Evolutionary conservation across 2,329 filamentous ascomycete species (phyloP).

Genomic region (Tolypocladium ovalisporum): DNA sequence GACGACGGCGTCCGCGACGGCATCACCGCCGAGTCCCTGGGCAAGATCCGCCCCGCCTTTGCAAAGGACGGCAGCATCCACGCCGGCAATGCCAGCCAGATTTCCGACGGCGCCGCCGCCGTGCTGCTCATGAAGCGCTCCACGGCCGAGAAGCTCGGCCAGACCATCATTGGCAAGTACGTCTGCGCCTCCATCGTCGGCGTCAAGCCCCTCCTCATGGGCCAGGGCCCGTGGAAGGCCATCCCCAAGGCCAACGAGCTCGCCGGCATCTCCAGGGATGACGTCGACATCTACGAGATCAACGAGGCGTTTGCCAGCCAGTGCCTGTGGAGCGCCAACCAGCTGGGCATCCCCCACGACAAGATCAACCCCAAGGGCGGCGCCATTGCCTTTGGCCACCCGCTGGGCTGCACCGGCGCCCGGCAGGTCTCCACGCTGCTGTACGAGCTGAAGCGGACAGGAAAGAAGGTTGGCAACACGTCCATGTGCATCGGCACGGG

Average conservation of each 20-base stretch:
- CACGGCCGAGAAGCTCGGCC: constrained; percentile 78
- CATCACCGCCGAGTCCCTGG: constrained; percentile 79
- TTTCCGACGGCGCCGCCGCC: constrained; percentile 90
- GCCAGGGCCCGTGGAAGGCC: constrained; percentile 87
- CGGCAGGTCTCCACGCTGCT: constrained; percentile 87
- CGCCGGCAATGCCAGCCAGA: constrained; percentile 90
- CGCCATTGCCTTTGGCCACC: constrained; percentile 92
- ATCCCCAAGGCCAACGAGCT: constrained; percentile 87
- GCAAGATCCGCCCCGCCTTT: constrained; percentile 85
- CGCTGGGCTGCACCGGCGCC: constrained; percentile 86
- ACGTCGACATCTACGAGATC: constrained; percentile 97
- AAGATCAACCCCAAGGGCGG: constrained; percentile 98
- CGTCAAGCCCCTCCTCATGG: constrained; percentile 90
- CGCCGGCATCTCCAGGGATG: constrained; percentile 74
- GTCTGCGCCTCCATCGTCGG: constrained; percentile 78
- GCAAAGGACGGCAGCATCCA: constrained; percentile 88
- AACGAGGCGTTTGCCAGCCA: constrained; percentile 98
- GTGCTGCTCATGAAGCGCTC: constrained; percentile 93
- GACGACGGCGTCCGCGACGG: constrained; percentile 83
- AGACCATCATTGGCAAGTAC: constrained; percentile 86
- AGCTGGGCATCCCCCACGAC: constrained; percentile 68
- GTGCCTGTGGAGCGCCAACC: constrained; percentile 85
- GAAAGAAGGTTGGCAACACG: constrained; percentile 78
- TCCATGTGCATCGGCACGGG: constrained; percentile 96
- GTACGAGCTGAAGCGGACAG: constrained; percentile 77